Percentiles rank a stretch among this genome's conserved stretches.
Conservation (phyloP, 2,329 filamentous ascomycete genomes). For the Colletotrichum truncatum region DNA sequence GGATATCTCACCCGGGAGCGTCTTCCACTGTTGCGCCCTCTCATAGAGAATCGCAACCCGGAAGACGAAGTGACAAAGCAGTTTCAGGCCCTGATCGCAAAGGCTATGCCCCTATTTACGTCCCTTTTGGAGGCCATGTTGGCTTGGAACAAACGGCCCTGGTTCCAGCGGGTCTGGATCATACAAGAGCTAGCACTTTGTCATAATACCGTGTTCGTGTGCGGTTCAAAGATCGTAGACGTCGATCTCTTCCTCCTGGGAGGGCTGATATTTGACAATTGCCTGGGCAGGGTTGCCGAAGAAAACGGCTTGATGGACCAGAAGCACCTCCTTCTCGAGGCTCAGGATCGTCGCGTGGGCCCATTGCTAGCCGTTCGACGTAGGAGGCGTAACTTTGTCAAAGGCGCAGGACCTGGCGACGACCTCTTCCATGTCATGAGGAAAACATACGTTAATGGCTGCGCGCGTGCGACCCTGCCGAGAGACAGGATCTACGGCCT, state of each 20-base stretch:
- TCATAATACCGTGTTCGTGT: constrained; percentile 35
- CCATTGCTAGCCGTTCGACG: neutral
- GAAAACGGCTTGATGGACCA: neutral
- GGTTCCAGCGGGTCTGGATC: constrained; percentile 41
- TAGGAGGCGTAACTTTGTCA: constrained; percentile 14
- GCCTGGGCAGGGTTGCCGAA: neutral
- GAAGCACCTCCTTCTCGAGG: neutral
- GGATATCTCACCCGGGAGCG: constrained; percentile 11
- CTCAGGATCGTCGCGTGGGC: neutral
- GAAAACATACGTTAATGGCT: constrained; percentile 31
- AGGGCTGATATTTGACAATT: constrained; percentile 30
- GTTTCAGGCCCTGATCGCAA: constrained; percentile 5
- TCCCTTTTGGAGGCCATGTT: neutral
- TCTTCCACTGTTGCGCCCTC: neutral
- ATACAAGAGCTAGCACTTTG: constrained; percentile 40
- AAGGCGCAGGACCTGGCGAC: constrained; percentile 31
- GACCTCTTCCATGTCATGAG: constrained; percentile 31
- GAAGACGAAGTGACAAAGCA: constrained; percentile 33
- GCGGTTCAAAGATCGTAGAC: constrained; percentile 36
- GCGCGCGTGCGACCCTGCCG: constrained; percentile 28
- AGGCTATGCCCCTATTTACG: neutral
- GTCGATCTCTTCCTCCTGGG: constrained; percentile 37
- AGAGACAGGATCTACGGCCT: constrained; percentile 37
- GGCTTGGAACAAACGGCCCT: constrained; percentile 29
- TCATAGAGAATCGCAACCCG: constrained; percentile 4